Base-by-base conservation (phyloP, 2,329 filamentous ascomycete species). In the Xylaria digitata region DNA sequence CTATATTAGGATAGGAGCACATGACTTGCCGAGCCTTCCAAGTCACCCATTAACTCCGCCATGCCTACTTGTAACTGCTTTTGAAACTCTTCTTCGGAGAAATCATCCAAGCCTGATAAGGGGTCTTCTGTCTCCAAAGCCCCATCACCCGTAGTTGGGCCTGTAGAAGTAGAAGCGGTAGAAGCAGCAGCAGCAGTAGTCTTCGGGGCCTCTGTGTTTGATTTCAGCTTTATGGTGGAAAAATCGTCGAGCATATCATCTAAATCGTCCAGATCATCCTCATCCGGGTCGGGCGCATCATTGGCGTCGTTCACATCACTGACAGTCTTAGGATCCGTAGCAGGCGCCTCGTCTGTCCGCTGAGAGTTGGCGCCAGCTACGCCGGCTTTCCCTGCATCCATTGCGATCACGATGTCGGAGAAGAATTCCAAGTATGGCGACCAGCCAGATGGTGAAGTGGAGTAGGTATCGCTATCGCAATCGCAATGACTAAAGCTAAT, bases 161-260 rank as follows among this genome's bases (percentile, higher is more conserved):
- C 32, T 2, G 72, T 52, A 15, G 77, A 72, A 46, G 69, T 70
- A 34, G 69, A 69, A 37, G 74, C 70, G 1, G 58, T 73, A 19
- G 76, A 58, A 6, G 77, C 42, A 11, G 77, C 46, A 15, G 34
- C 32, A 17, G 63, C 30, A 46, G 63, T 19, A 11, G 62, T 0
- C 43, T 58, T 65, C 63, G 62, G 61, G 73, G 62, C 67, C 78
- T 75, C 23, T 78, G 75, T 26, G 77, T 83, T 85, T 73, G 80
- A 76, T 71, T 87, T 82, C 65, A 89, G 74, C 71, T 90, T 89
- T 58, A 85, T 84, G 32, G 90, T 81, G 48, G 90, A 90, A 81
- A 99, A 99, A 71, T 97, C 92, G 77, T 97, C 93, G 30, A 99
- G 89, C 80, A 98, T 91, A 74, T 98, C 95, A 80, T 99, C 96